phyloP scores from a whole-genome alignment of 345 rosid genomes.

The Salix udensis region DNA sequence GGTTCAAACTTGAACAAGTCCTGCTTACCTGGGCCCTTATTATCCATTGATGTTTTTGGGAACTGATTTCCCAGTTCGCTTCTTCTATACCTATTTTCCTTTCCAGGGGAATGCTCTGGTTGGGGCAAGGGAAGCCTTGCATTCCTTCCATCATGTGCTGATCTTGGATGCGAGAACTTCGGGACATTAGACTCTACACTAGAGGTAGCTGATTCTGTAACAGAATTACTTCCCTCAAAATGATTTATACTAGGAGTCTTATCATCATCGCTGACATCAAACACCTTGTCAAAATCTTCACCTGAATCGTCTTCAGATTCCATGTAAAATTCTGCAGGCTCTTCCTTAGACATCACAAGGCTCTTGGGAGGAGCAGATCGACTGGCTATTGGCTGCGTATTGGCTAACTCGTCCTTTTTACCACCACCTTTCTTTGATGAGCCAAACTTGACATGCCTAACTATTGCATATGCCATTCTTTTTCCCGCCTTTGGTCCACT shows the following conservation, averaged over 20 bases:
- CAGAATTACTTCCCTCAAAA: not conserved
- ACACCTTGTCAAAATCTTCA: slow-evolving; percentile 12
- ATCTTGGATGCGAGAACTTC: not conserved
- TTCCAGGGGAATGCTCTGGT: slow-evolving; percentile 14
- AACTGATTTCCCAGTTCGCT: slow-evolving; percentile 38
- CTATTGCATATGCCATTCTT: slow-evolving; percentile 54
- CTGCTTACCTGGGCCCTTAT: slow-evolving; percentile 16
- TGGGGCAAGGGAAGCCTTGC: slow-evolving; percentile 4
- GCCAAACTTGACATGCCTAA: slow-evolving; percentile 73
- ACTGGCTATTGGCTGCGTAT: not conserved
- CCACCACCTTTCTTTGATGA: slow-evolving; percentile 58
- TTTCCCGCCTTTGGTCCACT: slow-evolving; percentile 63
- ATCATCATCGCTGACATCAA: slow-evolving; percentile 5
- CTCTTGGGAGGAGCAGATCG: slow-evolving; percentile 12
- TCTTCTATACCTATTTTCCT: slow-evolving; percentile 46
- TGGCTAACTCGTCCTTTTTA: slow-evolving; percentile 34
- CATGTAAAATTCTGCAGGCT: slow-evolving; percentile 11
- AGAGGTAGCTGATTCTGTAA: not conserved
- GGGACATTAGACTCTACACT: not conserved
- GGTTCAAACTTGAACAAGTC: slow-evolving; percentile 26
- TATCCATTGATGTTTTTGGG: slow-evolving; percentile 18
- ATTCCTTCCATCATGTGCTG: slow-evolving; percentile 3
- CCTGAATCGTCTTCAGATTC: slow-evolving; percentile 15
- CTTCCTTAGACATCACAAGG: slow-evolving; percentile 8
- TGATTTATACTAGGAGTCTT: not conserved